A percentile compares a stretch with the other conserved stretches of the same genome.
These are phyloP conservation scores for Cutaneotrichosporon sp. DNA, from an alignment of 1,284 basidiomycete genomes.

Conservation along the genomic window DNA sequence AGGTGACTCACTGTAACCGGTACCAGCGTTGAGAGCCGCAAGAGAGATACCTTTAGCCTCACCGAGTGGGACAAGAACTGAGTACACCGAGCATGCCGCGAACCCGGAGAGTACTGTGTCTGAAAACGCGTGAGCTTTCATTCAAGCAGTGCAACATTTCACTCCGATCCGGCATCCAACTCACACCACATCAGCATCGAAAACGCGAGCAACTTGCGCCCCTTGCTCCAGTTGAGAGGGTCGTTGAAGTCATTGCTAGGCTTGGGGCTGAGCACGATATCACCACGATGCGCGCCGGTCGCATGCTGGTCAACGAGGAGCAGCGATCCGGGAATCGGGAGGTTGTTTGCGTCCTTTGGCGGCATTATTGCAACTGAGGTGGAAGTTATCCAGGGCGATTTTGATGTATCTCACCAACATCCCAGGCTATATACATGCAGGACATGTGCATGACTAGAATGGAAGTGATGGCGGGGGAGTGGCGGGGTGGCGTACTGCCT, in stretches of 20 bases:
- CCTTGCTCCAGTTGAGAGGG: slow-evolving; percentile 21
- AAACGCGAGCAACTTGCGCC: slow-evolving; percentile 20
- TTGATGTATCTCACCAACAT: not conserved
- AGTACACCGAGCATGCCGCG: slow-evolving; percentile 17
- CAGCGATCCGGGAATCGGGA: slow-evolving; percentile 23
- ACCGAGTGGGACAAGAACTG: slow-evolving; percentile 22
- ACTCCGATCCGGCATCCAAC: too few species aligned
- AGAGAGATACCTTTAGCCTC: slow-evolving; percentile 20
- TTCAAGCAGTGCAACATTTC: too few species aligned
- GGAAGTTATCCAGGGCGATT: not conserved
- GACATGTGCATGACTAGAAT: too few species aligned
- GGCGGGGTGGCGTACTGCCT: too few species aligned
- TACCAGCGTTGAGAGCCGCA: slow-evolving; percentile 21
- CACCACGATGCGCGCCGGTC: slow-evolving; percentile 2
- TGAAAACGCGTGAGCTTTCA: not conserved
- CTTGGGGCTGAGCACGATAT: slow-evolving; percentile 20
- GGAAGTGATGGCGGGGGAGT: too few species aligned
- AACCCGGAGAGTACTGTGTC: slow-evolving; percentile 16
- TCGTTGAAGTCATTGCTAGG: slow-evolving; percentile 24
- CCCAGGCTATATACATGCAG: not conserved
- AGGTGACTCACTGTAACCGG: slow-evolving; percentile 23
- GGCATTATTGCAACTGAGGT: not conserved
- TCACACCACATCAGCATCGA: slow-evolving; percentile 20
- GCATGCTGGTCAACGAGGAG: slow-evolving; percentile 16
- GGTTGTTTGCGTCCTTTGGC: not conserved